Evolutionary conservation across 768 basidiomycete species (phyloP).

Genomic region (Leucocoprinus leucothites): DNA sequence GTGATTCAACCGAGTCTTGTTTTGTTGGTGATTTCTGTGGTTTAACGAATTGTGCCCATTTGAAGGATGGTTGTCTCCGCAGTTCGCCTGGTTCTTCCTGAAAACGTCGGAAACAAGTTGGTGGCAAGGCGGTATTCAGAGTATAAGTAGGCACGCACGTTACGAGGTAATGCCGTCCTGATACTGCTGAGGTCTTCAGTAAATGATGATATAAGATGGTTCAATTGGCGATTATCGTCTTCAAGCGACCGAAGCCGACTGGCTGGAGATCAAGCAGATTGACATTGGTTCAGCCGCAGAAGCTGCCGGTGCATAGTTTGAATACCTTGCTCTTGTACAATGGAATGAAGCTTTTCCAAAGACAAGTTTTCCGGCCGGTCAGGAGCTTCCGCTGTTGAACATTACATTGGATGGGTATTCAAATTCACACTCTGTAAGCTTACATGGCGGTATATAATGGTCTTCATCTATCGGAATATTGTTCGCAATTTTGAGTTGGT

Average conservation of each 20-base stretch:
- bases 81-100: conserved; percentile 46
- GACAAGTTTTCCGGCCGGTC: conserved; percentile 39
- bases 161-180: conserved; percentile 37
- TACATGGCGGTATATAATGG: conserved; percentile 88
- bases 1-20: conserved; percentile 63
- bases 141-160: conserved; percentile 23
- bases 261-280: conserved; percentile 35
- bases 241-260: conserved; percentile 69
- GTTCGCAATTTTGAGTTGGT: conserved; percentile 82
- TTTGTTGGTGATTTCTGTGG: conserved; percentile 81
- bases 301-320: conserved; percentile 9
- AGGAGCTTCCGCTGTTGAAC: conserved; percentile 27
- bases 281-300: not conserved
- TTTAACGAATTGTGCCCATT: conserved; percentile 83
- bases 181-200: conserved; percentile 61
- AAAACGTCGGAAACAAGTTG: conserved; percentile 4
- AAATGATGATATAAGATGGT: conserved; percentile 56
- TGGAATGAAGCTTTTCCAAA: conserved; percentile 61
- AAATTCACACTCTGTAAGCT: conserved; percentile 21
- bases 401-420: conserved; percentile 3
- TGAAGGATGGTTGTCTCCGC: conserved; percentile 77
- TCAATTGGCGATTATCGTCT: conserved; percentile 73
- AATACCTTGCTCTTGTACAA: conserved; percentile 76
- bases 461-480: conserved; percentile 80
- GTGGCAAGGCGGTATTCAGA: conserved; percentile 9